phyloP scores from a whole-genome alignment of 805 yeast genomes.

The Phaffomyces thermotolerans region DNA sequence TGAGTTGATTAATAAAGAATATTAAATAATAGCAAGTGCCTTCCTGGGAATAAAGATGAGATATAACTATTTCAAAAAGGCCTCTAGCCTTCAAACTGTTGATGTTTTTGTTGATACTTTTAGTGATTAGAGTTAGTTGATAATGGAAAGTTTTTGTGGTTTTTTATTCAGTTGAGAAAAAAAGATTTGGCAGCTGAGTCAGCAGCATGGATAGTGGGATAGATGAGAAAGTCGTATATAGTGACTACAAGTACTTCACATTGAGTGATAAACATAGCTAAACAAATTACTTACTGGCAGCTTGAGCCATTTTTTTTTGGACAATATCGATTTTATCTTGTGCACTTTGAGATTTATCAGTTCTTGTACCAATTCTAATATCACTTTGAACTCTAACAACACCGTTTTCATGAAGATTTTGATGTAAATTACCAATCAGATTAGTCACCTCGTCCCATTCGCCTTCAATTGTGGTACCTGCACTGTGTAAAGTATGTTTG shows the following conservation, averaged over 20 bases:
- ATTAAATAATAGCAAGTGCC: background rate
- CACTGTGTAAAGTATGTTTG: conserved; percentile 72
- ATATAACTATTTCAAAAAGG: background rate
- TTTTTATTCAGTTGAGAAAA: background rate
- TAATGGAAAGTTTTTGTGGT: conserved; percentile 3
- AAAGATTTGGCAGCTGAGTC: background rate
- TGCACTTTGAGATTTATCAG: conserved; percentile 65
- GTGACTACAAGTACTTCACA: too few relatives aligned
- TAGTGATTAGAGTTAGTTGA: too few relatives aligned
- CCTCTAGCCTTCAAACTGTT: background rate
- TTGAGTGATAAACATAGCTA: too few relatives aligned
- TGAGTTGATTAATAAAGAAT: background rate
- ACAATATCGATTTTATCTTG: conserved; percentile 67
- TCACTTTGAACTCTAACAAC: conserved; percentile 78
- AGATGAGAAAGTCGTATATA: too few relatives aligned
- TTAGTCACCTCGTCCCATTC: conserved; percentile 88
- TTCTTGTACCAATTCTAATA: conserved; percentile 80
- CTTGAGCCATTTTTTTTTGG: conserved; percentile 37
- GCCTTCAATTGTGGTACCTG: conserved; percentile 88
- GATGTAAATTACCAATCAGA: conserved; percentile 72
- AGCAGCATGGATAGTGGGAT: background rate
- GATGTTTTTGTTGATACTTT: background rate
- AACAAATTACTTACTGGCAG: background rate
- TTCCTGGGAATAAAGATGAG: background rate
- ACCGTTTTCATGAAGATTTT: conserved; percentile 62